Evolutionary conservation across 805 yeast genomes (phyloP), one percentile per base, ranked within the genome.

Genomic region (Kodamaea kakaduensis): DNA sequence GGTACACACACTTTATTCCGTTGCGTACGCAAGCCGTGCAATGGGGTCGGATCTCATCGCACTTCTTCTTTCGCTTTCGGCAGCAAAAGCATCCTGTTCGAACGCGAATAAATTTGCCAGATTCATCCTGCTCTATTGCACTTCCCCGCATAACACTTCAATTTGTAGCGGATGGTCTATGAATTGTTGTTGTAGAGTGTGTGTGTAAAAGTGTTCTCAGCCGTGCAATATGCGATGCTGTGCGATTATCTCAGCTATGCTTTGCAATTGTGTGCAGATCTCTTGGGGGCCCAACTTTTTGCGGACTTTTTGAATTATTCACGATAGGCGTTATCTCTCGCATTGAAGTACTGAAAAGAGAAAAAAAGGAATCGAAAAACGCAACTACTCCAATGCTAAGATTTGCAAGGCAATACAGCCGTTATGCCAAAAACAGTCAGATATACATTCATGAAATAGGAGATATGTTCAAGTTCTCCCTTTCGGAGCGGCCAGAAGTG

Each of bases 41-140:
- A 7, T 35, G 19, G 6, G 48, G 48, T n/a, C 33, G 39, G 7
- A 24, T 10, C 29, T 44, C 48, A 18, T 44, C 48, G 25, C 48
- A 44, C 35, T 42, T 44, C 40, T 44, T 44, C 37, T 44, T 44
- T 15, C 48, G 36, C 25, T 38, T 40, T 9, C 48, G 32, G 31
- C 48, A 43, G 18, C 43, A 35, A 22, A 41, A 41, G 23, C 46
- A 43, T 6, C 46, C 46, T 6, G 46, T 35, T 12, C 44, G 18
- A 5, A 39, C 38, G 15, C 46, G 32, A 30, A 18, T 32, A 27
- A 27, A 32, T 19, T 24, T 30, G 23, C 13, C 15, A 14, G 30
- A 14, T 14, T 25, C 31, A 13, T 25, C 35, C n/a, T n/a, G n/a
- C n/a, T n/a, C n/a, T n/a, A n/a, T n/a, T n/a, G n/a, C n/a, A n/a